A percentile compares a stretch with the other conserved stretches of the same genome.
These are phyloP conservation scores for Decorospora gaudefroyi DNA, from an alignment of 2,329 filamentous ascomycete genomes.

Conservation along the genomic window DNA sequence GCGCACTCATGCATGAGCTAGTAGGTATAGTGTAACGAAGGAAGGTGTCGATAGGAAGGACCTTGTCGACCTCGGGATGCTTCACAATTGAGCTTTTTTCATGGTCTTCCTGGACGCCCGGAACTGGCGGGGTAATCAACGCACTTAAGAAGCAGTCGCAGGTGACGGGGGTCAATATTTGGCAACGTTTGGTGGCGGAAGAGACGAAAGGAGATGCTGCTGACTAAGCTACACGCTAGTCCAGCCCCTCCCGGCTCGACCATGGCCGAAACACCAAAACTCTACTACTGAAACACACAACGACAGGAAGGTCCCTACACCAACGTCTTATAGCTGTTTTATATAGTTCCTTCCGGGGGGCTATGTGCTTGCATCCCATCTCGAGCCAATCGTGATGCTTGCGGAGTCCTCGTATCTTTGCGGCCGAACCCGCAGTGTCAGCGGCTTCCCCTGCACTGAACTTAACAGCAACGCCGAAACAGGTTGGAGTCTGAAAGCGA, in stretches of 20 bases:
- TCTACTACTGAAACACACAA: constrained; percentile 28
- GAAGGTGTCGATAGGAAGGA: too few relatives aligned
- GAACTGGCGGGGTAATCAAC: too few relatives aligned
- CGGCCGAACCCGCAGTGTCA: constrained; percentile 9
- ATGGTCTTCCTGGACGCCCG: too few relatives aligned
- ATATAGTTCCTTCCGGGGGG: constrained; percentile 7
- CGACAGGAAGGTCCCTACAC: constrained; percentile 29
- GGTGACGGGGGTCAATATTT: not conserved
- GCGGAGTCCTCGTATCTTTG: constrained; percentile 2
- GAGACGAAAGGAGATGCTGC: too few relatives aligned
- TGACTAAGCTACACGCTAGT: too few relatives aligned
- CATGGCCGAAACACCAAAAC: constrained; percentile 24
- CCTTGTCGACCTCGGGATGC: too few relatives aligned
- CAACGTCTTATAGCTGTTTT: constrained; percentile 28
- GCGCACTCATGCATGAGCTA: too few relatives aligned
- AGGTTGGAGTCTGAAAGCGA: constrained; percentile 20
- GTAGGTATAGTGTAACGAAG: too few relatives aligned
- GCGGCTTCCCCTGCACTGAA: constrained; percentile 7
- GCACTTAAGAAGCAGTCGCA: too few relatives aligned
- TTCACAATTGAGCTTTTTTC: too few relatives aligned
- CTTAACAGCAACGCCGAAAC: constrained; percentile 14
- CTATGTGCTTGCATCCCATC: constrained; percentile 7
- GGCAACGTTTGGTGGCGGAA: not conserved
- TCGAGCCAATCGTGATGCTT: constrained; percentile 11
- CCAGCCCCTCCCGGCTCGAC: constrained; percentile 1